phyloP scores from a whole-genome alignment of 2,329 filamentous ascomycete species.

The Nemania bipapillata region DNA sequence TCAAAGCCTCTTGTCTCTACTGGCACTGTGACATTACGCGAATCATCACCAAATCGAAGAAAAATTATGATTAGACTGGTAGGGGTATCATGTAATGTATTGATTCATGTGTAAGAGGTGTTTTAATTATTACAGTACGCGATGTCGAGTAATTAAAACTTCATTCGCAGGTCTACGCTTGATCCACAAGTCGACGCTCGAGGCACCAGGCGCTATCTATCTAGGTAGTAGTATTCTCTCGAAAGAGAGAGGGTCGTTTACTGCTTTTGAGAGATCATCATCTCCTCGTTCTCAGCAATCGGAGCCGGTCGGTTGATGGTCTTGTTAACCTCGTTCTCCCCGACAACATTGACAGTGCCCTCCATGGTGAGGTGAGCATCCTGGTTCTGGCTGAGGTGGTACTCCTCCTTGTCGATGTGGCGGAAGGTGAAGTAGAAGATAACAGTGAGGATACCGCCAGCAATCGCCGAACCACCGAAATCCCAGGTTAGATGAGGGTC shows the following conservation, averaged over 20 bases:
- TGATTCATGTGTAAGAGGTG: slow-evolving; percentile 5
- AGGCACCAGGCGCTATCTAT: slow-evolving; percentile 21
- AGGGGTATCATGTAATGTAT: slow-evolving; percentile 37
- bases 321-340: slow-evolving; percentile 57
- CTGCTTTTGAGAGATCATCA: slow-evolving; percentile 53
- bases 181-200: slow-evolving; percentile 15
- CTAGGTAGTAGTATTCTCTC: slow-evolving; percentile 1
- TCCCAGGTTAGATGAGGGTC: slow-evolving; percentile 64
- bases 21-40: neutral
- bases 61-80: neutral
- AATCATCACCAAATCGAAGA: neutral
- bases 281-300: slow-evolving; percentile 51
- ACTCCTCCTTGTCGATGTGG: slow-evolving; percentile 61
- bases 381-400: slow-evolving; percentile 54
- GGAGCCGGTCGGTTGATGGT: slow-evolving; percentile 47
- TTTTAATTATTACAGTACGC: slow-evolving; percentile 31
- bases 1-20: neutral
- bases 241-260: slow-evolving; percentile 31
- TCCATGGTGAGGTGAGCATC: slow-evolving; percentile 53
- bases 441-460: slow-evolving; percentile 57
- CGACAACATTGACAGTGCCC: slow-evolving; percentile 55
- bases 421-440: slow-evolving; percentile 61
- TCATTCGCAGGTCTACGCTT: slow-evolving; percentile 1
- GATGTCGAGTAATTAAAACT: neutral
- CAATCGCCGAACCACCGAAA: slow-evolving; percentile 61